Evolutionary conservation across 768 basidiomycete species (phyloP).

Genomic region (Pisolithus sp.): DNA sequence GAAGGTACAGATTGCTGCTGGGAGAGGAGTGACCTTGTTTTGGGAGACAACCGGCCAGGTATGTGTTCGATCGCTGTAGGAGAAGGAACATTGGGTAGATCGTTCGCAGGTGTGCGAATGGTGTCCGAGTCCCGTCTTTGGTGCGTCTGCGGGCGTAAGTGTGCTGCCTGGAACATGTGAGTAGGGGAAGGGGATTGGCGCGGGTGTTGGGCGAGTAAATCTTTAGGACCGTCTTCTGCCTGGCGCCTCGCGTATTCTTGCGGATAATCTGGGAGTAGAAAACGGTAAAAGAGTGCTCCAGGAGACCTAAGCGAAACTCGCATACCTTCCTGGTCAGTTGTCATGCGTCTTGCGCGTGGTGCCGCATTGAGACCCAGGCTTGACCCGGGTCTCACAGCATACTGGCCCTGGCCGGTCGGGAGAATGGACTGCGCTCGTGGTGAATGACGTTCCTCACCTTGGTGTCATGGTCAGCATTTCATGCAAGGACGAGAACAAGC

Average conservation of each 20-base stretch:
- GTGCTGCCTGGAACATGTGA: constrained; percentile 26
- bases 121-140: constrained; percentile 75
- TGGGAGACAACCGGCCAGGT: constrained; percentile 27
- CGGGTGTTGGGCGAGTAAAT: constrained; percentile 21
- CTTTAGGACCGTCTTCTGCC: constrained; percentile 6
- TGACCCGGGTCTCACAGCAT: constrained; percentile 36
- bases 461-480: constrained; percentile 11
- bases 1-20: constrained; percentile 24
- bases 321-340: constrained; percentile 41
- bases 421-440: constrained; percentile 14
- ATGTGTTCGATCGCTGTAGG: constrained; percentile 50
- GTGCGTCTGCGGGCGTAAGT: constrained; percentile 38
- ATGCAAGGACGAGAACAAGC: constrained; percentile 24
- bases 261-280: constrained; percentile 18
- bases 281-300: not conserved
- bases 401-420: constrained; percentile 15
- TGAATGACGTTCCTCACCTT: constrained; percentile 25
- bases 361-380: constrained; percentile 37
- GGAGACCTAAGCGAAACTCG: constrained; percentile 4
- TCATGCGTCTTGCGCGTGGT: constrained; percentile 31
- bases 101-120: constrained; percentile 43
- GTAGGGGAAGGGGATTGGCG: constrained; percentile 54
- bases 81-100: constrained; percentile 34
- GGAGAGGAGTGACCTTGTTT: constrained; percentile 16
- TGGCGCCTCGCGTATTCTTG: constrained; percentile 19